A percentile compares a stretch with the other conserved stretches of the same genome.
Conservation (phyloP, 2,329 filamentous ascomycete species). For the Ophiocordyceps robertsii region DNA sequence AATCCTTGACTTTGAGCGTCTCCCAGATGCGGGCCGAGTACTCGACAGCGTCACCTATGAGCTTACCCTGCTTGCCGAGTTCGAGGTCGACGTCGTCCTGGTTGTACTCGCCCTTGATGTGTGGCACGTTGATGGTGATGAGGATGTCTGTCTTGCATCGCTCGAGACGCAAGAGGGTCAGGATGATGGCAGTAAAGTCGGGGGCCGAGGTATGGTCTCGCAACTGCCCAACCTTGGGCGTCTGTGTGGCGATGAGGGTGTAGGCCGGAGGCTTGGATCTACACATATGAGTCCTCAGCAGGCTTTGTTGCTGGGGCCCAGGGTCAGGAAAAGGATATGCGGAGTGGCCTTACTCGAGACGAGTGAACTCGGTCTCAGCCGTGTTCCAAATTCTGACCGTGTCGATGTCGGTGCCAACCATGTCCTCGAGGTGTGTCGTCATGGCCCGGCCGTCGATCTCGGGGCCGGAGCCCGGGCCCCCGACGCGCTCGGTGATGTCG, state of each 20-base stretch:
- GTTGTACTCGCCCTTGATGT: constrained; percentile 61
- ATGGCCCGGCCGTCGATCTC: constrained; percentile 58
- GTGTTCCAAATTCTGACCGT: constrained; percentile 54
- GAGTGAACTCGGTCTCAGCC: constrained; percentile 44
- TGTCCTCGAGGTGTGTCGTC: constrained; percentile 54
- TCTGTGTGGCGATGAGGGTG: constrained; percentile 56
- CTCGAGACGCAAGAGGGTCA: constrained; percentile 66
- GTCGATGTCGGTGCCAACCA: constrained; percentile 51
- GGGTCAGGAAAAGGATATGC: constrained; percentile 10
- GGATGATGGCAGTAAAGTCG: constrained; percentile 61
- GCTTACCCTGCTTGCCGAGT: constrained; percentile 49
- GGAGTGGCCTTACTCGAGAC: constrained; percentile 32
- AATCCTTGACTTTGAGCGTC: constrained; percentile 68
- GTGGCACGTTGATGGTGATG: constrained; percentile 78
- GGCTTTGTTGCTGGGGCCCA: not conserved
- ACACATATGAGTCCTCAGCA: not conserved
- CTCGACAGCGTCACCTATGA: constrained; percentile 57
- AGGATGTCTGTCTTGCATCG: constrained; percentile 67
- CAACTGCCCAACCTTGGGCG: constrained; percentile 22
- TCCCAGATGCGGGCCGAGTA: constrained; percentile 55
- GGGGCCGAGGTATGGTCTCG: constrained; percentile 25
- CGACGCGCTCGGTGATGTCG: constrained; percentile 77
- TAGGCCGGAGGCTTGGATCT: constrained; percentile 43
- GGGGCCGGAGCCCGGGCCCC: constrained; percentile 34
- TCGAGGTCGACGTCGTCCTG: constrained; percentile 58